Base-by-base conservation (phyloP, 1,284 basidiomycete species). In the Anthracocystis panici-leucophaei region DNA sequence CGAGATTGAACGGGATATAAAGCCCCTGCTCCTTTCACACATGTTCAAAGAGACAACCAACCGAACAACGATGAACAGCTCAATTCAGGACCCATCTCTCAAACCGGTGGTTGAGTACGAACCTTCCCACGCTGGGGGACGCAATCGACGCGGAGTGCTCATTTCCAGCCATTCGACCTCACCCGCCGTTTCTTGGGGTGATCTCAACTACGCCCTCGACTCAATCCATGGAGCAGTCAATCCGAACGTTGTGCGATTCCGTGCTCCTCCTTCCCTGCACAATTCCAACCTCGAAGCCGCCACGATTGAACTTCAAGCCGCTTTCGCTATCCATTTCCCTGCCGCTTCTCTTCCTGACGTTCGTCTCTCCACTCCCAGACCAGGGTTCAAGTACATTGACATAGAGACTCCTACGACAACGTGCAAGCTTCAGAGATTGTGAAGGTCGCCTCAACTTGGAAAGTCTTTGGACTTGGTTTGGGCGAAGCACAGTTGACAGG, bases 111-210 rank as follows among this genome's bases (percentile, higher is more conserved):
- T 55, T 1, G 41, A 45, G 41, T 42, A 55, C 41, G 53, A 55
- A 5, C 14, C 14, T 12, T 41, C 41, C 1, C 53, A 55, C 27
- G 38, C 53, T 9, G 53, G 27, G 14, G 53, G 53, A 12, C 53
- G 53, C 23, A 41, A 55, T 23, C 53, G 53, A 7, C 40, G 53
- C 12, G 53, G 53, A 10, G 53, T 55, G 2, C 40, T 42, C 11
- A 3, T 44, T 11, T 18, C 5, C 18, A 31, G 20, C 25, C 14
- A 5, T 14, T 51, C n/a, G n/a, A 23, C 31, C 5, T 10, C 40
- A 11, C 53, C 53, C 12, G 14, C 12, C 4, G 4, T 55, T 12
- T 18, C 25, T 18, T 55, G 23, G 40, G 9, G 5, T 8, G 10
- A 31, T 18, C 40, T 55, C n/a, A 21, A 16, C 9, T 31, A 31